These are phyloP conservation scores for Aspergillus nidulans DNA, from an alignment of 495 filamentous ascomycete species.

Conservation along the genomic window DNA sequence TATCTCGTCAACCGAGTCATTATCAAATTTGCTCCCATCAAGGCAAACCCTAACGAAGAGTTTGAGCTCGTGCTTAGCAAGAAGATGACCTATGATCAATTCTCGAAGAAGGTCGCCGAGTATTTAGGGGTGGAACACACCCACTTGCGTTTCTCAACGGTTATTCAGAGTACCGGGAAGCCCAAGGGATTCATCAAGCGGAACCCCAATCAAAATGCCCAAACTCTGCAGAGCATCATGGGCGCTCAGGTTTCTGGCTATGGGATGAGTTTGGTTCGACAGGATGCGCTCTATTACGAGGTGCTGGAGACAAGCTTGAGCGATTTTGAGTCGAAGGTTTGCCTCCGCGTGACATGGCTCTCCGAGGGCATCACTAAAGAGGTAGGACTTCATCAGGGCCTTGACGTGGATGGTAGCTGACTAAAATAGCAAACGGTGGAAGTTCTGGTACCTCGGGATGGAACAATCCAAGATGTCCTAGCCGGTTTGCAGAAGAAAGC, in stretches of 20 bases:
- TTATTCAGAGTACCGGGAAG: conserved; percentile 67
- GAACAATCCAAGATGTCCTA: conserved; percentile 71
- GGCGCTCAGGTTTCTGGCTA: conserved; percentile 60
- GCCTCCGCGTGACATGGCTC: conserved; percentile 73
- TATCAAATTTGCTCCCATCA: conserved; percentile 49
- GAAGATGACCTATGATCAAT: conserved; percentile 86
- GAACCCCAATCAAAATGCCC: conserved; percentile 52
- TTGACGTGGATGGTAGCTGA: neutral
- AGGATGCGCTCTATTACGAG: conserved; percentile 83
- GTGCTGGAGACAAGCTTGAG: conserved; percentile 88
- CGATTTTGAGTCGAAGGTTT: conserved; percentile 88
- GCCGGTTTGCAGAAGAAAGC: conserved; percentile 71
- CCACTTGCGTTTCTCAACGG: conserved; percentile 84
- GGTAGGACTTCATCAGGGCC: conserved; percentile 40
- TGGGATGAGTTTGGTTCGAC: conserved; percentile 59
- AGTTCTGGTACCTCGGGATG: conserved; percentile 78
- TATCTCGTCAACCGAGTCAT: conserved; percentile 79
- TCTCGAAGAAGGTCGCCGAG: conserved; percentile 81
- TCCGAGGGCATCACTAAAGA: conserved; percentile 89
- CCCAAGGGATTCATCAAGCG: conserved; percentile 74
- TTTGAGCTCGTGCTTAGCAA: conserved; percentile 75
- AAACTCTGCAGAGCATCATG: conserved; percentile 68
- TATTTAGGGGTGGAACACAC: conserved; percentile 72
- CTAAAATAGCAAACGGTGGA: conserved; percentile 61
- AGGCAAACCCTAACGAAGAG: conserved; percentile 40